Percentiles rank a stretch among this genome's conserved stretches.
These are phyloP conservation scores for Trypanosoma theileri DNA, from an alignment of 208 protist species.

Conservation along the genomic window DNA sequence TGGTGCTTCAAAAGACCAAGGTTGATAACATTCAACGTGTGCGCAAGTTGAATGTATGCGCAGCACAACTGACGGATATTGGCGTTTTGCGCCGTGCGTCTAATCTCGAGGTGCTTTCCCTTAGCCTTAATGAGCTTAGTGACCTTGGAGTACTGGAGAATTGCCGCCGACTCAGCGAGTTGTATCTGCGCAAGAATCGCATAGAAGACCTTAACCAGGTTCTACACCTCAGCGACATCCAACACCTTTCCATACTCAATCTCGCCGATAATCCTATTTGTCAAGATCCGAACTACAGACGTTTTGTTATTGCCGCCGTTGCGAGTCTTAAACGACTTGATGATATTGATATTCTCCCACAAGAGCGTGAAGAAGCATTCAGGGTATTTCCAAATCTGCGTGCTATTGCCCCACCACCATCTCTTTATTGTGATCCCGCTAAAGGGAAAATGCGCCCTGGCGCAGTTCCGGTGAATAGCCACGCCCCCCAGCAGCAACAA, in stretches of 20 bases:
- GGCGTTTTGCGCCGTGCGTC: slow-evolving; percentile 63
- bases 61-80: slow-evolving; percentile 80
- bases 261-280: slow-evolving; percentile 86
- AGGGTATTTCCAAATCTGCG: slow-evolving; percentile 78
- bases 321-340: slow-evolving; percentile 68
- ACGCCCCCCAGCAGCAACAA: background rate
- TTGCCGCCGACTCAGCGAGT: slow-evolving; percentile 62
- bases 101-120: slow-evolving; percentile 81
- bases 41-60: slow-evolving; percentile 87
- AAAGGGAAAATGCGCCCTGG: slow-evolving; percentile 38
- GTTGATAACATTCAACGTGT: slow-evolving; percentile 78
- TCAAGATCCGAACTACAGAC: slow-evolving; percentile 85
- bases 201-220: slow-evolving; percentile 88
- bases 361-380: slow-evolving; percentile 65
- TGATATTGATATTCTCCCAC: slow-evolving; percentile 65
- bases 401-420: slow-evolving; percentile 70
- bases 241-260: slow-evolving; percentile 69
- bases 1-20: slow-evolving; percentile 84
- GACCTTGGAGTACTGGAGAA: slow-evolving; percentile 74
- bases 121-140: slow-evolving; percentile 85
- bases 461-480: background rate
- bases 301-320: slow-evolving; percentile 86
- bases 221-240: slow-evolving; percentile 73
- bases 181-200: slow-evolving; percentile 86
- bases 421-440: slow-evolving; percentile 56